Conservation (phyloP, 164 flowering plant species). For the Chimonanthus salicifolius region DNA sequence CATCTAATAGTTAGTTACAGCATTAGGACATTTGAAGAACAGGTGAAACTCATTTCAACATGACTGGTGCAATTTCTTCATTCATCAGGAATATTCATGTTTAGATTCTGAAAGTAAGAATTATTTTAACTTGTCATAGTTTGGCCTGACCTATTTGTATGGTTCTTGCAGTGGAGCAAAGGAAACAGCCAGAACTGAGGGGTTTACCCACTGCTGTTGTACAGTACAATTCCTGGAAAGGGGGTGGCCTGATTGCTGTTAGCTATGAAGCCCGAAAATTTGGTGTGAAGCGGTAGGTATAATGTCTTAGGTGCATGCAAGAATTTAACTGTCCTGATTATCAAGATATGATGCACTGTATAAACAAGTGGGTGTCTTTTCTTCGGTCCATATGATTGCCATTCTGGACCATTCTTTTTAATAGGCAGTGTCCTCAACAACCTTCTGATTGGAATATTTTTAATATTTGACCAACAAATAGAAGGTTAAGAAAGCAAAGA, state of each 20-base stretch:
- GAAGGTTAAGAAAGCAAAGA: not conserved
- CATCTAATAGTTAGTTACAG: no score
- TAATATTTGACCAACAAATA: not conserved
- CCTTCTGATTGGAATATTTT: not conserved
- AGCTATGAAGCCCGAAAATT: conserved; percentile 92
- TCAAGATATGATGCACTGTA: not conserved
- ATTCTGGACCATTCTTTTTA: not conserved
- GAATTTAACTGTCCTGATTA: not conserved
- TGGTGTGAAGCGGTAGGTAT: conserved; percentile 81
- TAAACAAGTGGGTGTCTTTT: not conserved
- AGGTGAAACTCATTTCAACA: no score
- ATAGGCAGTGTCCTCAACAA: not conserved
- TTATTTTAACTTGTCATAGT: not conserved
- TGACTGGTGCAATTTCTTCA: no score
- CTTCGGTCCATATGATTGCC: not conserved
- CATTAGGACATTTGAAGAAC: no score
- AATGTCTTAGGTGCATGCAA: not conserved
- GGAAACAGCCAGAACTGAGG: conserved; percentile 66
- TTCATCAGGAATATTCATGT: no score
- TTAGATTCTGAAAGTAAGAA: no score
- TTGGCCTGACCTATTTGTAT: not conserved
- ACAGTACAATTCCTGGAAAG: conserved; percentile 95
- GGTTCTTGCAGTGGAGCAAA: conserved; percentile 65
- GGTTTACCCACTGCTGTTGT: conserved; percentile 91
- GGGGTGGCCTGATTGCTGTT: conserved; percentile 92